Evolutionary conservation across 2,329 filamentous ascomycete species (phyloP), one percentile per base, ranked within the genome.

Genomic region (Colletotrichum simmondsii): DNA sequence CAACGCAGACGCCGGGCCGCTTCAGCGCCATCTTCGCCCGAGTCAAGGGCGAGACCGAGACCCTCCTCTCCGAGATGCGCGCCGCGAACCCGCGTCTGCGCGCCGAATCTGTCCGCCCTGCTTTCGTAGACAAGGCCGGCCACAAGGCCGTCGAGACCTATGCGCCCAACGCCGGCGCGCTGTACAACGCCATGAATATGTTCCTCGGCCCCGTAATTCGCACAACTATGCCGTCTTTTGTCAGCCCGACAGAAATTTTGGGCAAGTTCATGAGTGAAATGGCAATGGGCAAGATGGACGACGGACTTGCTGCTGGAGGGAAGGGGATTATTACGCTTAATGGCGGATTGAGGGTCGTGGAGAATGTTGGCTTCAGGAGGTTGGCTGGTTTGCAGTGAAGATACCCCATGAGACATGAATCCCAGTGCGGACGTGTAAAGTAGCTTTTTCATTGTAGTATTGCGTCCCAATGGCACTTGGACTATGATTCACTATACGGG

Each of bases 21-120:
- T 87, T 91, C 76, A 88, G 91, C 0, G 80, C 87, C 22, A 81
- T 89, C 57, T 95, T 90, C 77, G 91, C 85, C 1, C 84, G 87
- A 14, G 86, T 93, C 68, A 95, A 95, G 80, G 93, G 93, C 14
- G 86, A 90, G 78, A 88, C 89, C 0, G 93, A 95, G 81, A 75
- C 84, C 1, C 80, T 84, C 1, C 85, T 95, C 2, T 85, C 92
- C 1, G 84, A 86, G 0, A 80, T 94, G 75, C 80, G 83, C 5
- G 80, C 80, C 2, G 77, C 78, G 5, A 84, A 84, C 57, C 81
- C 85, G 0, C 79, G 82, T 7, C 85, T 94, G 67, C 85, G 83
- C 35, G 85, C 88, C 1, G 88, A 88, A 75, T 89, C 87, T 12
- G 83, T 92, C 7, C 86, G 93, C 0, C 91, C 92, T 0, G 89